Evolutionary conservation across 371 early-diverging fungal genomes (phyloP), one percentile per base, ranked within the genome.

Genomic region (Mucor lusitanicus): DNA sequence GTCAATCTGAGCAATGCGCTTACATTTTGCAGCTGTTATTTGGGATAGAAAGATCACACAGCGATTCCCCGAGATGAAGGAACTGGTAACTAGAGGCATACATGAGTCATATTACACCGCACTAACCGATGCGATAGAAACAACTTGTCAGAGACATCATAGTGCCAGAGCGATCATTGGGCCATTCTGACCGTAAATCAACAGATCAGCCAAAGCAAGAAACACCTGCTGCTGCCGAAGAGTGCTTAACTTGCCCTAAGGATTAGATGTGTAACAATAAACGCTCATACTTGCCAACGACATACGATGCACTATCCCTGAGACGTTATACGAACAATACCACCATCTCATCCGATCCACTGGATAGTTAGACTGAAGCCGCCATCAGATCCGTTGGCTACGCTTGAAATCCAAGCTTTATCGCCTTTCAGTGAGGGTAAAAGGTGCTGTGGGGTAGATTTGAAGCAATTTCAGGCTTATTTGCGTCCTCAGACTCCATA

Each of bases 21-120:
- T 48, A 48, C n/a, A 19, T 35, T 66, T 12, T 50, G 19, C 55
- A 82, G 79, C 71, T 15, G 71, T 85, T 32, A 78, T 91, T 48
- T 91, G 86, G 79, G 89, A 91, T 71, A 84, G 91, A 63, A 90
- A 88, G 69, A 74, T 83, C 17, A 80, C 84, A 61, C 85, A 84
- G 13, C 63, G 89, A 33, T 90, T 91, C 67, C 91, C 91, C 9
- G 91, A 91, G 71, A 82, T 91, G 78, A 91, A 91, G 72, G 90
- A 90, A 65, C 71, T 88, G 73, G 85, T 85, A 76, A 25, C 50
- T 23, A 12, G 21, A 23, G 23, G 25, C 9, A 11, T 4, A 19
- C 13, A 13, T 39, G 37, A 27, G 9, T 23, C 5, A n/a, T 32
- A 23, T 17, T 11, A n/a, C n/a, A 17, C 6, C 19, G 15, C 13